Evolutionary conservation across 1,284 basidiomycete species (phyloP), one percentile per base, ranked within the genome.

Genomic region (Irpex sp.): DNA sequence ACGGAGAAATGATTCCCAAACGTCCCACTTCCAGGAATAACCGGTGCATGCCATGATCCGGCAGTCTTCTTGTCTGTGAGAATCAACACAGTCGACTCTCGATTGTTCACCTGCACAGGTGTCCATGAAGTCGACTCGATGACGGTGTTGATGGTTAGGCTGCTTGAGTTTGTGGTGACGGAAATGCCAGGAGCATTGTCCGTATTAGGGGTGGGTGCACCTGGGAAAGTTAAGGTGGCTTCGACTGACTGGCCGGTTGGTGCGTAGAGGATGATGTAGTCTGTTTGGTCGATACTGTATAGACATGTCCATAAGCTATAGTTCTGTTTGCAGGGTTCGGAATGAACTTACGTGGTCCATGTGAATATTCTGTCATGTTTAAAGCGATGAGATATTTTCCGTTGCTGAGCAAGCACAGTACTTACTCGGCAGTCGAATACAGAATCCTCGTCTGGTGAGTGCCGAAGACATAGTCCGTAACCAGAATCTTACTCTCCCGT

Each of bases 381-480:
- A n/a, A n/a, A n/a, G n/a, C n/a, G n/a, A n/a, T n/a, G n/a, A n/a
- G n/a, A n/a, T n/a, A n/a, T n/a, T n/a, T n/a, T n/a, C n/a, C 13
- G 37, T 58, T 63, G n/a, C n/a, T 19, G 19, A 39, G 19, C n/a
- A 39, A 53, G 9, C 51, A 49, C 31, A 37, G 15, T 8, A 77
- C 77, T 36, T 74, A 81, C 75, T 81, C 79, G 0, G 82, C 78
- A 17, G 84, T 82, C 1, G 81, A 80, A 68, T 82, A 83, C 15
- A 82, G 62, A 3, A 83, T 73, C 6, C 65, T 75, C 1, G 75
- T 75, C 5, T 66, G 60, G 26, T 69, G 71, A 56, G 51, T 58
- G 4, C 82, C 81, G 63, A 83, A 82, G 4, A 75, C 69, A 67
- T 81, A 83, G 68, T 84, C 80, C 0, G 79, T 81, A 13, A 81